A percentile compares a stretch with the other conserved stretches of the same genome.
Conservation (phyloP, 805 yeast genomes). For the Tetrapisispora fleetii region DNA sequence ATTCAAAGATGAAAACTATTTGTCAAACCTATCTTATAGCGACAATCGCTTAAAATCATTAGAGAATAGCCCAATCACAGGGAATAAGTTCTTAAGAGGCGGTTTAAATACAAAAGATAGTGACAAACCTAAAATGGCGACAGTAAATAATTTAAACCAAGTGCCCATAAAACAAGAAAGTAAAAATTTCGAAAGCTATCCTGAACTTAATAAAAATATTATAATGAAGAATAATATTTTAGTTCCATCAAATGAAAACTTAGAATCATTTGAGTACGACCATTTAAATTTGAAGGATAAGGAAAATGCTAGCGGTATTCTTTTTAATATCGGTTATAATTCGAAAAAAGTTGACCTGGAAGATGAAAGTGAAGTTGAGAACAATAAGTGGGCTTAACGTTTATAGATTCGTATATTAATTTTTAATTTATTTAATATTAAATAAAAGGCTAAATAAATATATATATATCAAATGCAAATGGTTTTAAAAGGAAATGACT, state of each 20-base stretch:
- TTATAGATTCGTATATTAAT: not conserved
- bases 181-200: not conserved
- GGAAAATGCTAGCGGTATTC: not conserved
- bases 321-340: not conserved
- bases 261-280: not conserved
- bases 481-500: too few species aligned
- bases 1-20: not conserved
- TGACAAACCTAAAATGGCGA: not conserved
- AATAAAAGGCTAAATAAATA: not conserved
- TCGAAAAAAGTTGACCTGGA: not conserved
- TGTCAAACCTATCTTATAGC: not conserved
- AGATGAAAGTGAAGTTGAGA: constrained; percentile 1
- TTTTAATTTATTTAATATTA: not conserved
- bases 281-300: not conserved
- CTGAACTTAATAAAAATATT: not conserved
- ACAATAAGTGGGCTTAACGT: constrained; percentile 2
- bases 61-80: not conserved
- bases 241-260: not conserved
- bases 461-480: not conserved
- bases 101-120: not conserved
- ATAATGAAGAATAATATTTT: not conserved
- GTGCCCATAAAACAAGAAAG: too few species aligned
- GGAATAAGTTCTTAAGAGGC: not conserved
- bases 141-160: not conserved
- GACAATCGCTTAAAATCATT: not conserved